A percentile compares a stretch with the other conserved stretches of the same genome.
Conservation (phyloP, 192 early-diverging fungal species). For the Entomortierella lignicola region DNA sequence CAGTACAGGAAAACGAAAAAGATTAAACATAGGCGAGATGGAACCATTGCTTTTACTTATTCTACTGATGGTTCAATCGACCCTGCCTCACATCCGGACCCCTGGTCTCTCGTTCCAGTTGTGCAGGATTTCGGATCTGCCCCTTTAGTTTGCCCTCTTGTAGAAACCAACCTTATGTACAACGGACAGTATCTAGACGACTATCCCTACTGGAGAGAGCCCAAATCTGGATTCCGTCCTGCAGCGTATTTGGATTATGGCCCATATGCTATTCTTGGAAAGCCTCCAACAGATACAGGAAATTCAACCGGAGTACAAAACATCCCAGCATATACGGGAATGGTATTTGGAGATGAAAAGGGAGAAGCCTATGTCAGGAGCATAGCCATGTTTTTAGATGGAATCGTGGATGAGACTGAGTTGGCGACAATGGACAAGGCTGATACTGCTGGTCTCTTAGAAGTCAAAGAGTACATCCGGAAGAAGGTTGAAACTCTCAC, state of each 20-base stretch:
- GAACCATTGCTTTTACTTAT: constrained; percentile 48
- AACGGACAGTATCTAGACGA: constrained; percentile 41
- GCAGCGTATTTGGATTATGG: constrained; percentile 48
- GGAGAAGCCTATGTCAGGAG: constrained; percentile 72
- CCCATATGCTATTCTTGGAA: constrained; percentile 39
- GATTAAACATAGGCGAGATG: constrained; percentile 47
- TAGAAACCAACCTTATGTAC: constrained; percentile 8
- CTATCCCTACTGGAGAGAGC: constrained; percentile 36
- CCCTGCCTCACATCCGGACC: constrained; percentile 49
- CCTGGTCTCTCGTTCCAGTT: constrained; percentile 46
- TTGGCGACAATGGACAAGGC: constrained; percentile 15
- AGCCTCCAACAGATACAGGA: constrained; percentile 9
- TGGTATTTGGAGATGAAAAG: constrained; percentile 67
- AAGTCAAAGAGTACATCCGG: constrained; percentile 50
- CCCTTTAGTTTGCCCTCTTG: constrained; percentile 17
- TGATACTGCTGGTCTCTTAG: constrained; percentile 24
- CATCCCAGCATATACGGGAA: constrained; percentile 58
- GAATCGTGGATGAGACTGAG: constrained; percentile 22
- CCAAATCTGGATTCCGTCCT: constrained; percentile 10
- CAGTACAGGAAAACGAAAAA: constrained; percentile 52
- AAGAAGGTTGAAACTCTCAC: constrained; percentile 55
- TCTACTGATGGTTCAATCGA: constrained; percentile 50
- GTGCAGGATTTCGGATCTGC: constrained; percentile 29
- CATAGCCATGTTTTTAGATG: constrained; percentile 61
- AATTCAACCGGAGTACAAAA: constrained; percentile 28